Evolutionary conservation across 2,329 filamentous ascomycete genomes (phyloP), one percentile per base, ranked within the genome.

Genomic region (Neofusicoccum kwambonambiense): DNA sequence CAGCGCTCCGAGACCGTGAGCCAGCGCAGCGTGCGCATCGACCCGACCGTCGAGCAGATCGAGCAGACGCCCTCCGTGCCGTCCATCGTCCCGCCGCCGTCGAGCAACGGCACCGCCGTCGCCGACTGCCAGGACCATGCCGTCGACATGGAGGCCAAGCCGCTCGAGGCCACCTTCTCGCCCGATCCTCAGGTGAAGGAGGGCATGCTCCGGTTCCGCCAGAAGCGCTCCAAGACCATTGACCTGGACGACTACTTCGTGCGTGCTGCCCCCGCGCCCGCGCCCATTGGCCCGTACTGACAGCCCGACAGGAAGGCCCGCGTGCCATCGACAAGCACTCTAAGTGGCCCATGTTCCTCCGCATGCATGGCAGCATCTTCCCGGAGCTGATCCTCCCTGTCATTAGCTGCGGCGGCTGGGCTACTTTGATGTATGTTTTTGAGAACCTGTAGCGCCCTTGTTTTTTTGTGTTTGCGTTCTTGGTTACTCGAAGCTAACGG

Each of bases 321-420:
- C 85, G 89, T 67, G 87, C 92, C 74, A 85, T 91, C 68, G 82
- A 87, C 65, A 86, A 86, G 71, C 90, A 93, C 76, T 92, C 89
- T 19, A 92, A 91, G 82, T 89, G 89, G 83, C 90, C 90, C 17
- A 84, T 87, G 68, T 90, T 92, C 74, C 78, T 93, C 74, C 89
- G 89, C 65, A 83, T 93, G 79, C 90, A 92, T 74, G 90, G 90
- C 70, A 90, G 87, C 67, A 87, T 93, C 67, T 75, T 90, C 65
- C 90, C 90, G 12, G 88, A 90, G 72, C 86, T 93, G 84, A 86
- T 93, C 44, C 73, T 93, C 6, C 90, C 90, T 0, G 75, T 93
- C 19, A 8, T 84, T 11, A 82, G 89, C 65, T 81, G 92, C 37
- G 85, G 81, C 13, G 71, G 70, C 13, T 93, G 90, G 90, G 82